phyloP scores from a whole-genome alignment of 2,329 filamentous ascomycete genomes.

The Ophiostoma fasciatum region DNA sequence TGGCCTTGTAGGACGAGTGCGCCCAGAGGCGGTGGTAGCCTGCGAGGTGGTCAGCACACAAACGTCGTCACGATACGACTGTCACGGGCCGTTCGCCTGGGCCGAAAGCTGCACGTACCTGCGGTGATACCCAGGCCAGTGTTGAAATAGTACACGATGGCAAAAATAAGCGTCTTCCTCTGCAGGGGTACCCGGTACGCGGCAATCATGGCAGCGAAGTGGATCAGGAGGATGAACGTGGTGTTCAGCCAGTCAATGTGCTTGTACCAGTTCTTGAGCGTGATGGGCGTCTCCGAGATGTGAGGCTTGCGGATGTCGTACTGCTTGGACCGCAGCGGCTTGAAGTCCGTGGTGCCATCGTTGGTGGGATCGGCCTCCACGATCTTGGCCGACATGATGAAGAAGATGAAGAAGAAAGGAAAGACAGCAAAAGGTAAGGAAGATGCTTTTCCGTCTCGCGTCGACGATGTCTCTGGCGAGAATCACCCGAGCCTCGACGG shows the following conservation, averaged over 20 bases:
- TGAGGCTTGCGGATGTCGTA: constrained; percentile 57
- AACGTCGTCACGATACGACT: too few relatives aligned
- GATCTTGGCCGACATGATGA: constrained; percentile 21
- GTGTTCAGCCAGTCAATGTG: constrained; percentile 93
- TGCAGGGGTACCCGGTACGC: constrained; percentile 67
- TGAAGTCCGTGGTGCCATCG: constrained; percentile 42
- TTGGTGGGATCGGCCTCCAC: constrained; percentile 27
- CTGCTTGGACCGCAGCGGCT: constrained; percentile 32
- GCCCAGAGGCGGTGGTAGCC: constrained; percentile 77
- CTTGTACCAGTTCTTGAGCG: constrained; percentile 72
- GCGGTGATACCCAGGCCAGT: constrained; percentile 69
- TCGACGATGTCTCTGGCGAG: too few relatives aligned
- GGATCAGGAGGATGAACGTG: constrained; percentile 63
- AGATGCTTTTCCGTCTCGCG: too few relatives aligned
- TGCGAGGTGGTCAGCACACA: constrained; percentile 13
- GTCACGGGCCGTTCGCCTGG: too few relatives aligned
- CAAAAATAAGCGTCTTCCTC: constrained; percentile 56
- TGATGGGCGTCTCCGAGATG: constrained; percentile 72
- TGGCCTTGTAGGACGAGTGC: constrained; percentile 70
- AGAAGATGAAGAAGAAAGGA: neutral
- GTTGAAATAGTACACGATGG: constrained; percentile 70
- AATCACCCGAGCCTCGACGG: too few relatives aligned
- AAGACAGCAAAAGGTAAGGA: too few relatives aligned
- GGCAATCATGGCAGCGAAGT: constrained; percentile 55
- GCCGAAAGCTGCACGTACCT: constrained; percentile 31